Percentiles rank a stretch among this genome's conserved stretches.
Conservation (phyloP, 108 stramenopile species). For the Bacterosira constricta region DNA sequence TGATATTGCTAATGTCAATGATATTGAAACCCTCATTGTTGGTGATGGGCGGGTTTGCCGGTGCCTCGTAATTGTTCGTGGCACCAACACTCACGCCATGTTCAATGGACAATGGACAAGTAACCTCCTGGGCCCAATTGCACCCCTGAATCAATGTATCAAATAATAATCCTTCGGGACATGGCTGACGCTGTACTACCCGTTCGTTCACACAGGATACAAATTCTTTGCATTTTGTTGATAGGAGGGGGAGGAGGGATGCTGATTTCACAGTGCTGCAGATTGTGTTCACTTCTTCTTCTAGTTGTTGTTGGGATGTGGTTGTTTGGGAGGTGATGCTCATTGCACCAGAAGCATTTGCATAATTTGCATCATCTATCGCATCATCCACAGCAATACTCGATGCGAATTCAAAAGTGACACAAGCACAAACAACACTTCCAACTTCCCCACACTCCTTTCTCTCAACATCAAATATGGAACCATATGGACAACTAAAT, state of each 20-base stretch:
- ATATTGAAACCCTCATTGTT: too few relatives aligned
- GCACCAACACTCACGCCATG: too few relatives aligned
- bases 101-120: too few relatives aligned
- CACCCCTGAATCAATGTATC: background rate
- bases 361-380: too few relatives aligned
- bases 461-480: background rate
- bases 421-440: background rate
- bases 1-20: too few relatives aligned
- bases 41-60: too few relatives aligned
- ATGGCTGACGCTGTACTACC: background rate
- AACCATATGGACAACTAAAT: background rate
- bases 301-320: background rate
- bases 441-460: background rate
- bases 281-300: background rate
- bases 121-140: background rate
- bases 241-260: background rate
- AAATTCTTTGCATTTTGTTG: background rate
- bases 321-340: too few relatives aligned
- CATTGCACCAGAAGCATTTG: too few relatives aligned
- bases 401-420: background rate
- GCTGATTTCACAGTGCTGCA: background rate
- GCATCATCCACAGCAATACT: background rate
- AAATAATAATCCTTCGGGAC: background rate
- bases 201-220: background rate
- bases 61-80: too few relatives aligned